Percentiles rank a stretch among this genome's conserved stretches.
These are phyloP conservation scores for Euphorbia pulcherrima DNA, from an alignment of 345 rosid genomes.

Conservation along the genomic window DNA sequence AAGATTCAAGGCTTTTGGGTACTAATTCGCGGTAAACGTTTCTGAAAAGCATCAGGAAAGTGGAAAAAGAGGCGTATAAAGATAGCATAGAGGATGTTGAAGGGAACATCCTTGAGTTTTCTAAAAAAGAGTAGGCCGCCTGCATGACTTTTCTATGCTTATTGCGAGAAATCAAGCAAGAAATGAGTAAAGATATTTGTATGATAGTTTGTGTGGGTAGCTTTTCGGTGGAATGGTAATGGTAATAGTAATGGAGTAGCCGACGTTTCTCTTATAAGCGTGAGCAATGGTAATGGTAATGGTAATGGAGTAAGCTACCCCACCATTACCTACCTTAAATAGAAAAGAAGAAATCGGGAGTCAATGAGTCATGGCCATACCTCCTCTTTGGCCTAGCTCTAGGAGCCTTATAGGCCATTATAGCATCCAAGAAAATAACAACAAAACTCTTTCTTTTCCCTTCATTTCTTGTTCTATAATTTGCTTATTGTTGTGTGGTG, in stretches of 20 bases:
- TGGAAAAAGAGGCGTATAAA: conserved; percentile 5
- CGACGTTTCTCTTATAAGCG: conserved; percentile 4
- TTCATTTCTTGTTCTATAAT: not conserved
- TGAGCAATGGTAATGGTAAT: no score
- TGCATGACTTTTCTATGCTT: not conserved
- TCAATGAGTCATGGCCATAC: conserved; percentile 12
- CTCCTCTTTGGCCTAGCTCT: no score
- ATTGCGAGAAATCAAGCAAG: no score
- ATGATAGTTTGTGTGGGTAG: no score
- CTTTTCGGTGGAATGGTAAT: no score
- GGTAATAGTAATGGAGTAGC: no score
- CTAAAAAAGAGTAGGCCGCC: not conserved
- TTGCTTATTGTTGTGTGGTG: not conserved
- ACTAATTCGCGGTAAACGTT: conserved; percentile 2
- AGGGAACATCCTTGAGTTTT: conserved; percentile 1
- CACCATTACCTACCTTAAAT: conserved; percentile 29
- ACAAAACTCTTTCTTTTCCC: conserved; percentile 1
- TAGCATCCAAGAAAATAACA: conserved; percentile 41
- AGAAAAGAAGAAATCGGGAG: not conserved
- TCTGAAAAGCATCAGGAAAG: not conserved
- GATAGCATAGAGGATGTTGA: conserved; percentile 7
- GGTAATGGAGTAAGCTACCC: conserved; percentile 28
- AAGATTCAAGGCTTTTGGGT: not conserved
- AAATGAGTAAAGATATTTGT: no score
- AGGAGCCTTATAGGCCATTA: not conserved